Conservation (phyloP, 176 grass and related monocot species). For the Areca catechu region DNA sequence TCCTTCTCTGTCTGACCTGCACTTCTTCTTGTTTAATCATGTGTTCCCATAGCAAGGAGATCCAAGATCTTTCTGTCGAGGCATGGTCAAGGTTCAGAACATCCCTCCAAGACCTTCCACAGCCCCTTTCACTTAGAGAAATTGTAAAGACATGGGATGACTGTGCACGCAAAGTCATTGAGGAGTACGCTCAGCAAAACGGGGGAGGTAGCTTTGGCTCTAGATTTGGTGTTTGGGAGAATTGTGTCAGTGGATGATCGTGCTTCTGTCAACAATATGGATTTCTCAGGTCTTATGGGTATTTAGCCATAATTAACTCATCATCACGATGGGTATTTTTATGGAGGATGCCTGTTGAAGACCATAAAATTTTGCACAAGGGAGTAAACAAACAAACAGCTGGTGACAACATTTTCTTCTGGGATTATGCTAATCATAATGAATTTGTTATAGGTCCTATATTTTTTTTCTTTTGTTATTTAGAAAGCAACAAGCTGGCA, state of each 20-base stretch:
- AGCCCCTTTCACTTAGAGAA: slow-evolving; percentile 72
- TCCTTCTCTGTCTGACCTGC: background rate
- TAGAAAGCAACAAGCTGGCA: no score
- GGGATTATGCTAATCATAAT: no score
- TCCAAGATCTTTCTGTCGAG: slow-evolving; percentile 62
- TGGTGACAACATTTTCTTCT: no score
- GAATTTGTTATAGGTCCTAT: no score
- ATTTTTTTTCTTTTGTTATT: no score
- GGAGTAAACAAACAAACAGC: no score
- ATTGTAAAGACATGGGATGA: slow-evolving; percentile 80
- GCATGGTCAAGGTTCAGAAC: slow-evolving; percentile 55
- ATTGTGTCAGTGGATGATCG: slow-evolving; percentile 41
- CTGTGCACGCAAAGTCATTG: slow-evolving; percentile 59
- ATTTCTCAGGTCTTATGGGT: no score
- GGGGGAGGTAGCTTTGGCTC: slow-evolving; percentile 95
- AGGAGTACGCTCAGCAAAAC: slow-evolving; percentile 70
- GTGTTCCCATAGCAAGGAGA: slow-evolving; percentile 32
- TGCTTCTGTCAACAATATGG: no score
- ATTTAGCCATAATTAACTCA: no score
- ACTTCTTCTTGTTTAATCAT: background rate
- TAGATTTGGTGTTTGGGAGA: slow-evolving; percentile 68
- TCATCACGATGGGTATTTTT: no score
- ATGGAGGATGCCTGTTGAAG: no score
- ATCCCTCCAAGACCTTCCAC: slow-evolving; percentile 48
- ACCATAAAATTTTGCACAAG: no score